phyloP scores from a whole-genome alignment of 2,329 filamentous ascomycete genomes.

The Epichloe sibirici region DNA sequence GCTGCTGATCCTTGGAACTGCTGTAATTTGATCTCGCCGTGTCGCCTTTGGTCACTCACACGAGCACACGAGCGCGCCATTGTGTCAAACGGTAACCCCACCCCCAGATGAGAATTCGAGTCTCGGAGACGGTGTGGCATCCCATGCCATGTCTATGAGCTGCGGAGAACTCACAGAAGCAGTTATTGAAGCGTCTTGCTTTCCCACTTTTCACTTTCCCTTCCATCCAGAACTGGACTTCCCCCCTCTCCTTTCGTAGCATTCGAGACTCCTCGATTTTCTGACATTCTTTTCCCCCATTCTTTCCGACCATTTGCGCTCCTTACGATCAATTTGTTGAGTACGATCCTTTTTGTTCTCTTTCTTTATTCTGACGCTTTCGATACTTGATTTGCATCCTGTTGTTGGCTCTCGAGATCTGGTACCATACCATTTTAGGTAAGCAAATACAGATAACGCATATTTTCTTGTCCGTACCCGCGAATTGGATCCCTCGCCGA shows the following conservation, averaged over 20 bases:
- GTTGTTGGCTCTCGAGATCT: neutral
- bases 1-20: conserved; percentile 4
- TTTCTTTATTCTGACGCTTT: neutral
- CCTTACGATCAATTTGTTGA: neutral
- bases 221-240: neutral
- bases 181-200: neutral
- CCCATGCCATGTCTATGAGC: neutral
- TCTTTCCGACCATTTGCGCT: conserved; percentile 1
- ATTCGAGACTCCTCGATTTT: neutral
- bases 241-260: neutral
- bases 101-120: too few species aligned
- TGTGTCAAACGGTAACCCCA: neutral
- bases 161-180: neutral
- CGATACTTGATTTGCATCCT: neutral
- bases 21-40: conserved; percentile 2
- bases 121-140: neutral
- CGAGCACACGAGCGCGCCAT: neutral
- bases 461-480: neutral
- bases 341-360: neutral
- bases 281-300: conserved; percentile 1
- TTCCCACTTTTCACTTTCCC: neutral
- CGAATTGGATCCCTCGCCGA: neutral
- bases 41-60: neutral
- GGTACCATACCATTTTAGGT: neutral
- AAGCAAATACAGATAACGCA: neutral